These are phyloP conservation scores for Anthoceros angustus DNA, from an alignment of 225 moss, liverwort and hornwort genomes.

Conservation along the genomic window DNA sequence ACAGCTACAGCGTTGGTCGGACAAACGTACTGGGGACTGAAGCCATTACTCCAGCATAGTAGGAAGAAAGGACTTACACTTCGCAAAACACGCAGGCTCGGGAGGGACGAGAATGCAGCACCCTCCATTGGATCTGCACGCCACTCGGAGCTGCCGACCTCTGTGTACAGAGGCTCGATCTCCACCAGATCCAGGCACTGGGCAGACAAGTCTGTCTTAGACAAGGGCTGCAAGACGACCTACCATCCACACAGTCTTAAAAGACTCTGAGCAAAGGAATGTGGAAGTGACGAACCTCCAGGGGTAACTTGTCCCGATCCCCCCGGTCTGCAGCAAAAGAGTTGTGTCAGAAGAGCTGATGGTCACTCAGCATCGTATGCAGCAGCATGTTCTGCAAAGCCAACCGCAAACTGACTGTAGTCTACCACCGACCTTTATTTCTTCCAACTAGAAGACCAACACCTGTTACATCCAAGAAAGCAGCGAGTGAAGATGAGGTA, in stretches of 20 bases:
- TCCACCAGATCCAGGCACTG: slow-evolving; percentile 72
- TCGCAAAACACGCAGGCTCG: slow-evolving; percentile 34
- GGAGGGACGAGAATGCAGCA: slow-evolving; percentile 54
- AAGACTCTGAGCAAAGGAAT: background rate
- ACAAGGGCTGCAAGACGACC: background rate
- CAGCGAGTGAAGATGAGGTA: background rate
- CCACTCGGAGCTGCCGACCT: slow-evolving; percentile 39
- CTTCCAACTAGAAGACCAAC: slow-evolving; percentile 67
- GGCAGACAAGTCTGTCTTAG: background rate
- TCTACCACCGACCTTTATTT: slow-evolving; percentile 41
- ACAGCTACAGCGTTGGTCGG: background rate
- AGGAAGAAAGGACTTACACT: slow-evolving; percentile 17
- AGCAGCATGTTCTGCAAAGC: background rate
- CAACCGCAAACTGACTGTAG: background rate
- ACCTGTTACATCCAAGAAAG: slow-evolving; percentile 23
- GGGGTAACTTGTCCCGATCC: slow-evolving; percentile 52
- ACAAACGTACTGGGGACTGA: background rate
- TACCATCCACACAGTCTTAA: background rate
- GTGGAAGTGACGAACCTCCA: slow-evolving; percentile 27
- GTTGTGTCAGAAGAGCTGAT: background rate
- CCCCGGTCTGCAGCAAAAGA: slow-evolving; percentile 34
- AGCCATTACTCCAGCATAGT: background rate
- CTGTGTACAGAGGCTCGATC: slow-evolving; percentile 52
- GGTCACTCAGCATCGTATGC: background rate
- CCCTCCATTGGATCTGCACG: slow-evolving; percentile 62